Evolutionary conservation across 768 basidiomycete genomes (phyloP), one percentile per base, ranked within the genome.

Genomic region (Tricholoma hemisulphureum): DNA sequence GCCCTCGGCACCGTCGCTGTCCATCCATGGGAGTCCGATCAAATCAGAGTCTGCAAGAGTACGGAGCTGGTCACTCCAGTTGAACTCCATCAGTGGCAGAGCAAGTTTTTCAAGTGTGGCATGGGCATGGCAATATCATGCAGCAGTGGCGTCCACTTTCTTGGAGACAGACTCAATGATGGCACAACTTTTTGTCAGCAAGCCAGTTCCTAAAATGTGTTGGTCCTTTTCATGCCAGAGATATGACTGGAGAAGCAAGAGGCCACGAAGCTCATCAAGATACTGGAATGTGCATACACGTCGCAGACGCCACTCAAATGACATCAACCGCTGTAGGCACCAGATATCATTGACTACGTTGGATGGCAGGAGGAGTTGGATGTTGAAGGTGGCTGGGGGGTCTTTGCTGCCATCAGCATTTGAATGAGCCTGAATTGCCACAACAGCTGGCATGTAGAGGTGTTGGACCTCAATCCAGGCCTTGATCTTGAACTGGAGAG

Each of bases 381-480:
- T 31, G 31, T 31, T 10, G 10, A 60, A 48, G 10, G 67, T 68
- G 14, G 64, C 45, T 4, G 65, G 70, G 32, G 2, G 13, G 34
- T 3, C 18, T 23, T 18, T 8, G 23, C 26, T 0, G 53, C n/a
- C n/a, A n/a, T n/a, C n/a, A n/a, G n/a, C n/a, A n/a, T n/a, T n/a
- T n/a, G n/a, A n/a, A n/a, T n/a, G n/a, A n/a, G n/a, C n/a, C n/a
- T n/a, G n/a, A n/a, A n/a, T n/a, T n/a, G n/a, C n/a, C n/a, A n/a
- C 46, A 7, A 57, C 57, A 3, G 16, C 55, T 11, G 71, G 72
- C 49, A 70, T 70, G 45, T 73, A 72, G 2, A 72, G 48, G 6
- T 63, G 55, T 51, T 72, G 72, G 20, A 69, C 55, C 3, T 13
- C 28, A 4, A 51, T 52, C 71, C 72, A 74, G 3, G 65, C 61